Evolutionary conservation across 2,329 filamentous ascomycete species (phyloP).

Genomic region (Xylariaceae sp.): DNA sequence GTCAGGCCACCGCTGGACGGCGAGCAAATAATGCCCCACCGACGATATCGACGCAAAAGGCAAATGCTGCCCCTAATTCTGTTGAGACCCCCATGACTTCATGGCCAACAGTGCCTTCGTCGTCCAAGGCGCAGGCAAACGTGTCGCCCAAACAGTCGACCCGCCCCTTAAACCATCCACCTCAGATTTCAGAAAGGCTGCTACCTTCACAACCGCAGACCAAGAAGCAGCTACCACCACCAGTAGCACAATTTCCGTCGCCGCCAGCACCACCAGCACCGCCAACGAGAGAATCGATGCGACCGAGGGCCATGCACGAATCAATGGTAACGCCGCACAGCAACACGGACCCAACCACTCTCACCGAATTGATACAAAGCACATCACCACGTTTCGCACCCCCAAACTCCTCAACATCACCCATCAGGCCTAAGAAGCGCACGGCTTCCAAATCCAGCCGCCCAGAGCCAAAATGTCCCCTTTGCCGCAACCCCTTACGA

Average conservation of each 20-base stretch:
- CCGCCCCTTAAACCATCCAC: neutral
- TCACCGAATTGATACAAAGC: conserved; percentile 7
- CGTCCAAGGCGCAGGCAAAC: neutral
- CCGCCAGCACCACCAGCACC: neutral
- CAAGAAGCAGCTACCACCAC: neutral
- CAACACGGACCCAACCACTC: conserved; percentile 1
- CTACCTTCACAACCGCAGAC: neutral
- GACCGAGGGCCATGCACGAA: neutral
- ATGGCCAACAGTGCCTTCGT: neutral
- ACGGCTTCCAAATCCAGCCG: no score
- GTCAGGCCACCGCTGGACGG: no score
- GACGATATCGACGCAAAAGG: neutral
- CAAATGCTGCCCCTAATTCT: neutral
- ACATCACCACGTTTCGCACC: conserved; percentile 8
- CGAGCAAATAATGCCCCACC: no score
- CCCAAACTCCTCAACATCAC: conserved; percentile 2
- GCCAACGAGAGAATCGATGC: neutral
- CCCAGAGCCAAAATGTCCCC: conserved; percentile 13
- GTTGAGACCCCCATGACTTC: neutral
- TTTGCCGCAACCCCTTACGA: conserved; percentile 14
- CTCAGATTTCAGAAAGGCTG: neutral
- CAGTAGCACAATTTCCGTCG: no score
- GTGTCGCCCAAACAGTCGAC: conserved; percentile 1
- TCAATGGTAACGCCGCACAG: conserved; percentile 4
- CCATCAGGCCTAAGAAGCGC: neutral